These are phyloP conservation scores for Parietaria judaica DNA, from an alignment of 306 rosid genomes.

Conservation along the genomic window DNA sequence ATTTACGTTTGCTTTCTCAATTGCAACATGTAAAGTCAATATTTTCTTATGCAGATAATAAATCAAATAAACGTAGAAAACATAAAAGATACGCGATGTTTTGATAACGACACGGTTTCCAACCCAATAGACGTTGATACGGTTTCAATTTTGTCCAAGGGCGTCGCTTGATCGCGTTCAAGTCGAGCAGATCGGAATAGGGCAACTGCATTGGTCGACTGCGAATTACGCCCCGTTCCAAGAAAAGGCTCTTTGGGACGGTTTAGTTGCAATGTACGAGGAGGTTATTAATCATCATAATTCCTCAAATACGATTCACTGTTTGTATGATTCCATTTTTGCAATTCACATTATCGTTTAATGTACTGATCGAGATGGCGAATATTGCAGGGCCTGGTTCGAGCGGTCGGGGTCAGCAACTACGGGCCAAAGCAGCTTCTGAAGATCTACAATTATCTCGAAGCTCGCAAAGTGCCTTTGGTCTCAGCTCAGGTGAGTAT, in stretches of 20 bases:
- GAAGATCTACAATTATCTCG: constrained; percentile 73
- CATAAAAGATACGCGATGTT: too few relatives aligned
- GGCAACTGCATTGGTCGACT: constrained; percentile 94
- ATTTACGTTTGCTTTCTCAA: background rate
- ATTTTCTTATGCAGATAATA: too few relatives aligned
- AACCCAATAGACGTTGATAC: background rate
- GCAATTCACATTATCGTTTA: background rate
- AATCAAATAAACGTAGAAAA: too few relatives aligned
- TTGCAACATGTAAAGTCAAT: too few relatives aligned
- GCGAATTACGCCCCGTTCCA: constrained; percentile 90
- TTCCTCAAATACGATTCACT: background rate
- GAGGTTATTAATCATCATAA: constrained; percentile 40
- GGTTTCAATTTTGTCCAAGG: constrained; percentile 36
- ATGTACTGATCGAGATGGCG: constrained; percentile 16
- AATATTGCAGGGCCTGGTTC: constrained; percentile 62
- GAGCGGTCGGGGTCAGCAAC: constrained; percentile 95
- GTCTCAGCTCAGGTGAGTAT: constrained; percentile 74
- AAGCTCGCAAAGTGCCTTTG: constrained; percentile 77
- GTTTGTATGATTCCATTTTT: background rate
- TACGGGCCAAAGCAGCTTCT: constrained; percentile 88
- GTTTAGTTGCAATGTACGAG: constrained; percentile 91
- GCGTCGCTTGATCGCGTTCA: constrained; percentile 79
- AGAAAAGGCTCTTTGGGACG: constrained; percentile 92
- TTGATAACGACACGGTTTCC: too few relatives aligned
- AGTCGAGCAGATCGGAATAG: constrained; percentile 84